Percentiles rank a stretch among this genome's conserved stretches.
Conservation (phyloP, 2,329 filamentous ascomycete species). For the Aspergillus clavatus region DNA sequence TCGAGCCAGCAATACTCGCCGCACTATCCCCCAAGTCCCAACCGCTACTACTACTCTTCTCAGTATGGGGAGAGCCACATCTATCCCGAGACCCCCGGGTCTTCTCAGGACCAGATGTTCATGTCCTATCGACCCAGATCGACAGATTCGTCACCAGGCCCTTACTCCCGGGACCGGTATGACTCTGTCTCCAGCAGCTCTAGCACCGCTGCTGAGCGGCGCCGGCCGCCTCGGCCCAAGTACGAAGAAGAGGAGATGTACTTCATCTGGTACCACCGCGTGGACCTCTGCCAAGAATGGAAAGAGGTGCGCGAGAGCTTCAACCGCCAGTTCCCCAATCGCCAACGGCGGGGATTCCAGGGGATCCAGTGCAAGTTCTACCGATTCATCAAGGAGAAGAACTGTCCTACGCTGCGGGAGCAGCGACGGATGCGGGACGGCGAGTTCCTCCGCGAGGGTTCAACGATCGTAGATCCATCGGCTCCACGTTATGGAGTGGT, state of each 20-base stretch:
- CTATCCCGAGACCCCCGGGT: slow-evolving; percentile 8
- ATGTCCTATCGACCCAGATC: slow-evolving; percentile 26
- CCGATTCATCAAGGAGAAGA: slow-evolving; percentile 44
- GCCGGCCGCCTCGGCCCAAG: slow-evolving; percentile 42
- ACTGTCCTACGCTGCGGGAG: slow-evolving; percentile 42
- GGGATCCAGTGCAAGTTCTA: slow-evolving; percentile 50
- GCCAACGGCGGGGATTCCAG: slow-evolving; percentile 39
- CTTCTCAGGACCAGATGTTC: slow-evolving; percentile 23
- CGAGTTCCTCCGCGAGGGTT: slow-evolving; percentile 35
- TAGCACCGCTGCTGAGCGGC: slow-evolving; percentile 32
- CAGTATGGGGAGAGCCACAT: slow-evolving; percentile 20
- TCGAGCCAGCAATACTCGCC: slow-evolving; percentile 23
- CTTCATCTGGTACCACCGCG: slow-evolving; percentile 49
- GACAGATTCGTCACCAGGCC: slow-evolving; percentile 31
- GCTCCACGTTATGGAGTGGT: slow-evolving; percentile 39
- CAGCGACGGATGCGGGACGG: slow-evolving; percentile 38
- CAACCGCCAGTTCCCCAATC: slow-evolving; percentile 40
- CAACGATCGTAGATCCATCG: slow-evolving; percentile 20
- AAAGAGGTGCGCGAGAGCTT: slow-evolving; percentile 43
- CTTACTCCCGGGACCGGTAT: slow-evolving; percentile 37
- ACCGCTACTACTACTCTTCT: slow-evolving; percentile 24
- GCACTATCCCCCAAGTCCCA: slow-evolving; percentile 27
- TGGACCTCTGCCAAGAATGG: slow-evolving; percentile 45
- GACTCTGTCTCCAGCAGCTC: slow-evolving; percentile 40
- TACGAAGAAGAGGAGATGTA: slow-evolving; percentile 46